Percentiles rank a stretch among this genome's conserved stretches.
Evolutionary conservation across 2,329 filamentous ascomycete species (phyloP).

Genomic region (Catunica adiposa): DNA sequence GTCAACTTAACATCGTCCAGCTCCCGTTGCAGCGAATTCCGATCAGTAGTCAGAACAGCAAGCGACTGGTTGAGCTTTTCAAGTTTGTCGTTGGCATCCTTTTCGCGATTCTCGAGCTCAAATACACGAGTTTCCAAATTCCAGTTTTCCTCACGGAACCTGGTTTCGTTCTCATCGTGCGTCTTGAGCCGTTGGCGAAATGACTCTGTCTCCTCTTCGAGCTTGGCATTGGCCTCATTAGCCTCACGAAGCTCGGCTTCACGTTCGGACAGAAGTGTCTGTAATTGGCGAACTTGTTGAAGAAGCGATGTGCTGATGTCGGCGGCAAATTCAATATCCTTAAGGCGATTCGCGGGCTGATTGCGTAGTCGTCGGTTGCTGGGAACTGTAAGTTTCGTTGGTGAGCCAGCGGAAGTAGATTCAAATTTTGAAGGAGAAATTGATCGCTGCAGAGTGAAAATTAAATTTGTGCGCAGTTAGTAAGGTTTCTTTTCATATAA

Average conservation of each 20-base stretch:
- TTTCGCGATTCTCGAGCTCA: constrained; percentile 56
- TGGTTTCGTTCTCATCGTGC: constrained; percentile 84
- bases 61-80: constrained; percentile 63
- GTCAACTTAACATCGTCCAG: constrained; percentile 75
- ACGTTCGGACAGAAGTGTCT: constrained; percentile 67
- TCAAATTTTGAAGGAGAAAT: constrained; percentile 65
- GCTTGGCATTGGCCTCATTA: constrained; percentile 49
- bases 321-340: constrained; percentile 96
- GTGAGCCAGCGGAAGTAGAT: constrained; percentile 67
- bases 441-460: constrained; percentile 35
- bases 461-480: no score
- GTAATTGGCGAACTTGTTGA: constrained; percentile 81
- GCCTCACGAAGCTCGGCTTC: constrained; percentile 64
- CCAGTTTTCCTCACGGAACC: constrained; percentile 98
- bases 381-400: constrained; percentile 69
- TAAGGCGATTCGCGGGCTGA: constrained; percentile 70
- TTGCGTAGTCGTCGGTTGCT: constrained; percentile 71
- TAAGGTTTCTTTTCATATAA: background rate
- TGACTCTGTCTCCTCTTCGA: constrained; percentile 69
- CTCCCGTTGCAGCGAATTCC: constrained; percentile 63
- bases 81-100: constrained; percentile 66
- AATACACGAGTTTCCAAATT: constrained; percentile 85
- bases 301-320: constrained; percentile 93
- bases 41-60: constrained; percentile 54
- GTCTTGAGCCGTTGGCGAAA: constrained; percentile 65